Conservation (phyloP, 2,329 filamentous ascomycete genomes). For the Calcarisporium arbuscula region DNA sequence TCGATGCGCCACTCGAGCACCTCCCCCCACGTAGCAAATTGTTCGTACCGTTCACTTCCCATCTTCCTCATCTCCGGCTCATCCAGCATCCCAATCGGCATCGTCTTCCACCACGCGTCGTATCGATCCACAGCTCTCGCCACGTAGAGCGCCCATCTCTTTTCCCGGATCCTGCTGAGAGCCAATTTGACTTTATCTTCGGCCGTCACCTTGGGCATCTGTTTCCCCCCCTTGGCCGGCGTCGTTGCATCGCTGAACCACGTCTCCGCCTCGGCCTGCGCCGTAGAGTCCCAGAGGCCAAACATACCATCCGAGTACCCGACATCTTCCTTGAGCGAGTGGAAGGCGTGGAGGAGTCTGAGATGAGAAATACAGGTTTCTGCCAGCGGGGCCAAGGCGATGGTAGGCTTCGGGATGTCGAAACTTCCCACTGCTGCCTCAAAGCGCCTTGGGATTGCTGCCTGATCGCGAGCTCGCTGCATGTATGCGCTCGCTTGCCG, state of each 20-base stretch:
- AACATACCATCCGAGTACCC: constrained; percentile 63
- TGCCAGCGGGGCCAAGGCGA: too few relatives aligned
- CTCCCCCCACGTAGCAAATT: constrained; percentile 21
- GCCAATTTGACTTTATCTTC: constrained; percentile 20
- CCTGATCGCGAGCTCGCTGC: too few relatives aligned
- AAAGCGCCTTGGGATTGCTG: too few relatives aligned
- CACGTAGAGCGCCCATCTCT: constrained; percentile 67
- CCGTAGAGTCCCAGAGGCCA: constrained; percentile 47
- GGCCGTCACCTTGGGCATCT: constrained; percentile 17
- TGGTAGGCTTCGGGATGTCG: too few relatives aligned
- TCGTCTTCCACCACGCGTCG: constrained; percentile 54
- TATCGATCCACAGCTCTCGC: constrained; percentile 64
- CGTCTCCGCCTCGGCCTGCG: constrained; percentile 14
- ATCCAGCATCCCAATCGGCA: constrained; percentile 22
- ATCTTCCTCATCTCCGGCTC: constrained; percentile 28
- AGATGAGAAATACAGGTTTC: constrained; percentile 66
- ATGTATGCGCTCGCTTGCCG: too few relatives aligned
- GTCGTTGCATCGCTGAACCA: constrained; percentile 5
- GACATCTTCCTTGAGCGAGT: constrained; percentile 60
- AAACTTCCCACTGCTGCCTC: too few relatives aligned
- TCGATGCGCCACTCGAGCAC: constrained; percentile 28
- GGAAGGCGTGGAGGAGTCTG: constrained; percentile 63
- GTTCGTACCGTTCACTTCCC: constrained; percentile 18
- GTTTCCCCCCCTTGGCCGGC: too few relatives aligned
- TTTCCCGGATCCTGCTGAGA: constrained; percentile 56